These are phyloP conservation scores for Bacterosira constricta DNA, from an alignment of 108 stramenopile genomes.

Conservation along the genomic window DNA sequence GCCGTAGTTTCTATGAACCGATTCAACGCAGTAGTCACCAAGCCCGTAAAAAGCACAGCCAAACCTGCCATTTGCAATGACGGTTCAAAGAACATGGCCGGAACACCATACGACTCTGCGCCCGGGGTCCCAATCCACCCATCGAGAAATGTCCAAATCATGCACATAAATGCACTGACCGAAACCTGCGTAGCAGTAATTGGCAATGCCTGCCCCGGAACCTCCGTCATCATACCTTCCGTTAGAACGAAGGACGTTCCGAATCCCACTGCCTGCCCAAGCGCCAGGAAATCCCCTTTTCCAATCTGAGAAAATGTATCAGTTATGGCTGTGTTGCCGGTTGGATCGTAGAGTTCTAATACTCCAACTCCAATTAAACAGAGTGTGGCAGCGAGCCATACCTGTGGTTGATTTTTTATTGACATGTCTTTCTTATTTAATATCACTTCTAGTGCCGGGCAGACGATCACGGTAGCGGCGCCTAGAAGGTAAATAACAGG, in stretches of 20 bases:
- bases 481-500: too few relatives aligned
- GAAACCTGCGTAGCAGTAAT: conserved; percentile 65
- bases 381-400: conserved; percentile 62
- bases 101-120: conserved; percentile 44
- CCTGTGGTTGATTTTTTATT: conserved; percentile 56
- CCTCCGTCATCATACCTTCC: conserved; percentile 63
- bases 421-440: conserved; percentile 61
- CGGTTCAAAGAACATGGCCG: conserved; percentile 48
- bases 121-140: conserved; percentile 47
- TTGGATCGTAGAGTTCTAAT: conserved; percentile 52
- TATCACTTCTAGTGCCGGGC: conserved; percentile 52
- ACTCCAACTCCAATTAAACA: conserved; percentile 67
- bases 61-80: conserved; percentile 43
- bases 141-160: conserved; percentile 57
- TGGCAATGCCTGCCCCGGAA: conserved; percentile 59
- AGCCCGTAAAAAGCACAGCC: conserved; percentile 64
- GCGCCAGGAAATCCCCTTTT: conserved; percentile 53
- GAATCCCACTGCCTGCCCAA: conserved; percentile 72
- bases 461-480: conserved; percentile 60
- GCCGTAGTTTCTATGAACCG: conserved; percentile 64
- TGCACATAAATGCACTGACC: conserved; percentile 51
- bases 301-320: conserved; percentile 36
- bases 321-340: conserved; percentile 10
- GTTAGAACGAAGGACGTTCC: conserved; percentile 60
- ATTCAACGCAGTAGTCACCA: conserved; percentile 63